Conservation (phyloP, 331 rosid species). For the Phaseolus coccineus region DNA sequence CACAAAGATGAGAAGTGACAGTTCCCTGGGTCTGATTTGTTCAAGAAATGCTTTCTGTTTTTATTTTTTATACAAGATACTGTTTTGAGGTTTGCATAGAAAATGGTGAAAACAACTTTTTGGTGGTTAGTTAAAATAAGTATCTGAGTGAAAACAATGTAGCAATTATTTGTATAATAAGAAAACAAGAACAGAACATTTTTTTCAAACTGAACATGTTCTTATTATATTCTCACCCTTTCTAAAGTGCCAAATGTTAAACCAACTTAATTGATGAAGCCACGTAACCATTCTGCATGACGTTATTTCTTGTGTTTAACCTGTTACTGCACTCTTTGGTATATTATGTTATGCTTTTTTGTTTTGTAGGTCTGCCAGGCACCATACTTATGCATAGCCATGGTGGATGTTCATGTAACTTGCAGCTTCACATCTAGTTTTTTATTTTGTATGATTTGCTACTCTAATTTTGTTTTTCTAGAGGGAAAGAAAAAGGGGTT, state of each 20-base stretch:
- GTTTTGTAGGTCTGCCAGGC: constrained; percentile 34
- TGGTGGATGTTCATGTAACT: constrained; percentile 14
- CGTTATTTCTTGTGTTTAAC: not conserved
- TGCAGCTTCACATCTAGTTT: not conserved
- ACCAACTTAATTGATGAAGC: not conserved
- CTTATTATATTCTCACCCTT: not conserved
- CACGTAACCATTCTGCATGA: not conserved
- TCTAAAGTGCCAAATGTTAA: not conserved
- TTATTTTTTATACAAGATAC: not conserved
- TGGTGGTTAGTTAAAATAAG: not conserved
- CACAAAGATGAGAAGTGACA: not conserved
- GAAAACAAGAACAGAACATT: not conserved
- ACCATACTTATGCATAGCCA: not conserved
- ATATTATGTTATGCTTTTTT: constrained; percentile 5
- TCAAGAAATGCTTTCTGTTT: not conserved
- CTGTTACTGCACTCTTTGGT: constrained; percentile 4
- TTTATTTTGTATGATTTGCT: constrained; percentile 20
- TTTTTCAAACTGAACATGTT: not conserved
- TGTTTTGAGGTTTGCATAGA: not conserved
- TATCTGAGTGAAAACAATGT: not conserved
- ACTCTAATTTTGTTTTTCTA: not conserved
- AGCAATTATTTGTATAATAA: not conserved
- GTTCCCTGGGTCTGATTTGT: not conserved
- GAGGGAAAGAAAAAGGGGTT: not conserved
- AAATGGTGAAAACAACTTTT: not conserved